Evolutionary conservation across 2,329 filamentous ascomycete genomes (phyloP).

Genomic region (Penicillium sp.): DNA sequence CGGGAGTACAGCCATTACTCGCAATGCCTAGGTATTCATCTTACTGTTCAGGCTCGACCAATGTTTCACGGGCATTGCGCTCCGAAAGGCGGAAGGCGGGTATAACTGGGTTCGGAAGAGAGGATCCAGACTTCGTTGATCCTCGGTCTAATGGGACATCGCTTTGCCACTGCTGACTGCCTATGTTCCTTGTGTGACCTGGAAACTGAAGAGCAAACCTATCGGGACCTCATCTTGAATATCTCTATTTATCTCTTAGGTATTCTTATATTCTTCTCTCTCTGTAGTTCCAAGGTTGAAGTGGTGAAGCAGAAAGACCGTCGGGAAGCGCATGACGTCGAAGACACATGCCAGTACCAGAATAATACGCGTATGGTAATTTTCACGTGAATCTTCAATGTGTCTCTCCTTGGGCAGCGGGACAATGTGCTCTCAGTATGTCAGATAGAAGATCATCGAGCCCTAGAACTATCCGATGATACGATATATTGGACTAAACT

Average conservation of each 20-base stretch:
- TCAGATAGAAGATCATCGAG: background rate
- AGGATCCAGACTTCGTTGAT: slow-evolving; percentile 39
- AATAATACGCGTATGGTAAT: slow-evolving; percentile 19
- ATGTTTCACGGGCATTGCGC: slow-evolving; percentile 30
- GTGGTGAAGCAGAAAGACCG: slow-evolving; percentile 9
- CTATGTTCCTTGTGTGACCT: background rate
- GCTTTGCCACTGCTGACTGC: slow-evolving; percentile 13
- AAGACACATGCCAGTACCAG: slow-evolving; percentile 17
- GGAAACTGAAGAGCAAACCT: background rate
- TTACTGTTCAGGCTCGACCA: slow-evolving; percentile 7
- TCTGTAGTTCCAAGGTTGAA: background rate
- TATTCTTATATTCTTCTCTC: background rate
- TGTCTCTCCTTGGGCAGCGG: background rate
- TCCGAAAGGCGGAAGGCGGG: slow-evolving; percentile 31
- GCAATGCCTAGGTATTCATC: slow-evolving; percentile 22
- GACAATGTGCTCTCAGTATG: background rate
- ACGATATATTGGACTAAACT: background rate
- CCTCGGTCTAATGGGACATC: slow-evolving; percentile 42
- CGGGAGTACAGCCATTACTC: slow-evolving; percentile 30
- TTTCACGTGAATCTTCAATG: slow-evolving; percentile 24
- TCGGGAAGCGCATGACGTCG: slow-evolving; percentile 21
- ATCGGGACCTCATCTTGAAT: slow-evolving; percentile 16
- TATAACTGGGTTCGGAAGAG: slow-evolving; percentile 37
- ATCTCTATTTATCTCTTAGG: background rate
- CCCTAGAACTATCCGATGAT: background rate